phyloP scores from a whole-genome alignment of 2,329 filamentous ascomycete species.

The Fusarium luffae region DNA sequence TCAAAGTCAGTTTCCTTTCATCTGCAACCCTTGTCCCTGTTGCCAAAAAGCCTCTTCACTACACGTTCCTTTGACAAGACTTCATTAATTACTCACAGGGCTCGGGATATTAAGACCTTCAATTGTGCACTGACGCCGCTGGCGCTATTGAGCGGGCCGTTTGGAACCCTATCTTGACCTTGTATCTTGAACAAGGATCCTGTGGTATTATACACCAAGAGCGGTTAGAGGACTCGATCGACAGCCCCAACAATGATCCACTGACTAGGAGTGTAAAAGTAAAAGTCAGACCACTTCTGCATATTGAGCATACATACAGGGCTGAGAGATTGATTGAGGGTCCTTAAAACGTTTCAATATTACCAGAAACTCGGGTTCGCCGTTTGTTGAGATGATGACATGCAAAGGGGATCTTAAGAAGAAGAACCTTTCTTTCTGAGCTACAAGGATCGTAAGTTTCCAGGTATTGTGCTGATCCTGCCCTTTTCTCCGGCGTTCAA shows the following conservation, averaged over 20 bases:
- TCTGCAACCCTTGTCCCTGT: background rate
- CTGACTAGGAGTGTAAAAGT: constrained; percentile 1
- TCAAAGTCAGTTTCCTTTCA: background rate
- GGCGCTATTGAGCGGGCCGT: constrained; percentile 2
- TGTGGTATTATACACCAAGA: background rate
- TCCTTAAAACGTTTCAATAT: background rate
- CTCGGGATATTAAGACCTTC: background rate
- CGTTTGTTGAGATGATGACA: background rate
- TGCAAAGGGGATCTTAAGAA: background rate
- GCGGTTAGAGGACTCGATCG: background rate
- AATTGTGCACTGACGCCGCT: background rate
- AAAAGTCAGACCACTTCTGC: background rate
- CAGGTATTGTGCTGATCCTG: background rate
- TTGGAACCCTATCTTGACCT: constrained; percentile 4
- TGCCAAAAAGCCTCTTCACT: background rate
- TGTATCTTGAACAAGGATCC: background rate
- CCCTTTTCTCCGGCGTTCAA: background rate
- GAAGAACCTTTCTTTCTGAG: background rate
- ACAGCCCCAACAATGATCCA: background rate
- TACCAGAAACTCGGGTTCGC: background rate
- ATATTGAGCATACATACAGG: background rate
- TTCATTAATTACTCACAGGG: background rate
- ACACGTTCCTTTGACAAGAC: background rate
- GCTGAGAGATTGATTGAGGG: background rate
- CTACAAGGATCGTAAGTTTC: background rate